Conservation (phyloP, 768 basidiomycete genomes). For the Panaeolus cyanescens region DNA sequence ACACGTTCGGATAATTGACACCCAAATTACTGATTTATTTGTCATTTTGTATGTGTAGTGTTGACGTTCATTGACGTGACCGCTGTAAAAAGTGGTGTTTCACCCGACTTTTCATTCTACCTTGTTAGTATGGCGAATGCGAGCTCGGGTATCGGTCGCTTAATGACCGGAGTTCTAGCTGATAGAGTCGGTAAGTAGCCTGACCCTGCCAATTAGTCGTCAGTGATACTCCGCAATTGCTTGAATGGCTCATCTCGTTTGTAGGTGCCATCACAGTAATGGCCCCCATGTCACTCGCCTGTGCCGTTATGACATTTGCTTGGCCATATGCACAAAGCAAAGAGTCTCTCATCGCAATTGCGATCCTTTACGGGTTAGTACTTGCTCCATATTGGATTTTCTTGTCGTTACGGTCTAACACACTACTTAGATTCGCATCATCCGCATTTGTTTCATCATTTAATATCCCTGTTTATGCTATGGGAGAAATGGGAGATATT, state of each 20-base stretch:
- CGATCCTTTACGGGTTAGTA: conserved; percentile 59
- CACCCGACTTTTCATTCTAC: conserved; percentile 53
- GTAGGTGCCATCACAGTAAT: conserved; percentile 62
- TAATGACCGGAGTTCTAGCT: conserved; percentile 47
- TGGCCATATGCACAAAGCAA: conserved; percentile 61
- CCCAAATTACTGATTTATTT: background rate
- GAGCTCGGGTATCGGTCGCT: conserved; percentile 54
- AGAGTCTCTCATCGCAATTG: conserved; percentile 44
- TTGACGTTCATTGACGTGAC: conserved; percentile 61
- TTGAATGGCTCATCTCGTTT: background rate
- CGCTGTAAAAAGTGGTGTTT: conserved; percentile 46
- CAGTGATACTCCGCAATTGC: background rate
- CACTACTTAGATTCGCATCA: conserved; percentile 40
- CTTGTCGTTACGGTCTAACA: background rate
- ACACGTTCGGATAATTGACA: background rate
- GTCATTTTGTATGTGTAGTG: conserved; percentile 29
- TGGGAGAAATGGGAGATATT: conserved; percentile 55
- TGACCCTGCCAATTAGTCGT: background rate
- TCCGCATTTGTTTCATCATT: conserved; percentile 53
- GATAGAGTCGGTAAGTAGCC: conserved; percentile 48
- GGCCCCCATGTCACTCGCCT: conserved; percentile 49
- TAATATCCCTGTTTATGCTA: conserved; percentile 44
- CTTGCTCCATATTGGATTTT: background rate
- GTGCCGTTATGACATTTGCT: conserved; percentile 52
- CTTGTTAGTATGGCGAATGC: conserved; percentile 65